Evolutionary conservation across 1,284 basidiomycete species (phyloP).

Genomic region (Heterobasidion occidentale): DNA sequence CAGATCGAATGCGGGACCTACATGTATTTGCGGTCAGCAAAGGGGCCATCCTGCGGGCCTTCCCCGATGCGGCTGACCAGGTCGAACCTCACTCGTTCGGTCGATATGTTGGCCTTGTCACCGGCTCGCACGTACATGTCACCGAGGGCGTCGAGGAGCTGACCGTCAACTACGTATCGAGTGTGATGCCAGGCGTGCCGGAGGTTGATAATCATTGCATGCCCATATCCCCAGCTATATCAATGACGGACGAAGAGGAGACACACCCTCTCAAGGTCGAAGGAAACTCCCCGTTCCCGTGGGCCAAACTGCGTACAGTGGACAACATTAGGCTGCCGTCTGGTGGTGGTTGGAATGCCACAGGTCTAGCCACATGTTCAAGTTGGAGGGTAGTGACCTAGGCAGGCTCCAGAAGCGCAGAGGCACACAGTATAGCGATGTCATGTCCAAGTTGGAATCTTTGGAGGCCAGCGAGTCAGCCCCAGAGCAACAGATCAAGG

Average conservation of each 20-base stretch:
- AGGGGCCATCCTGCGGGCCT: constrained; percentile 1
- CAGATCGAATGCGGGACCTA: constrained; percentile 13
- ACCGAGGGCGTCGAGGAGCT: not conserved
- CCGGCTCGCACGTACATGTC: constrained; percentile 7
- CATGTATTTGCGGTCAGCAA: constrained; percentile 15
- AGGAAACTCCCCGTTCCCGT: too few relatives aligned
- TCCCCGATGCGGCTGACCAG: constrained; percentile 3
- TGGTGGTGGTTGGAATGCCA: too few relatives aligned
- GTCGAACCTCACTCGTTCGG: constrained; percentile 7
- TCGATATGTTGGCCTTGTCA: constrained; percentile 18
- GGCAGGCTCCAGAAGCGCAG: too few relatives aligned
- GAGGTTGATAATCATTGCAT: not conserved
- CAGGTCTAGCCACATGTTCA: too few relatives aligned
- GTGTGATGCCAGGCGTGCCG: not conserved
- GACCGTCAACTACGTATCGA: not conserved
- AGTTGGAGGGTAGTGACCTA: too few relatives aligned
- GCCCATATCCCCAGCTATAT: not conserved
- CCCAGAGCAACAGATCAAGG: not conserved
- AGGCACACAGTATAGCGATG: too few relatives aligned
- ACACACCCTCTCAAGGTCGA: too few relatives aligned
- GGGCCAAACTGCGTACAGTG: too few relatives aligned
- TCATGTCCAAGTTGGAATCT: too few relatives aligned
- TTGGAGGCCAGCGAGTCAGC: too few relatives aligned
- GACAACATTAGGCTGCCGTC: too few relatives aligned
- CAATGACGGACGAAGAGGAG: too few relatives aligned